Evolutionary conservation across 1,284 basidiomycete genomes (phyloP).

Genomic region (Pascua sp.): DNA sequence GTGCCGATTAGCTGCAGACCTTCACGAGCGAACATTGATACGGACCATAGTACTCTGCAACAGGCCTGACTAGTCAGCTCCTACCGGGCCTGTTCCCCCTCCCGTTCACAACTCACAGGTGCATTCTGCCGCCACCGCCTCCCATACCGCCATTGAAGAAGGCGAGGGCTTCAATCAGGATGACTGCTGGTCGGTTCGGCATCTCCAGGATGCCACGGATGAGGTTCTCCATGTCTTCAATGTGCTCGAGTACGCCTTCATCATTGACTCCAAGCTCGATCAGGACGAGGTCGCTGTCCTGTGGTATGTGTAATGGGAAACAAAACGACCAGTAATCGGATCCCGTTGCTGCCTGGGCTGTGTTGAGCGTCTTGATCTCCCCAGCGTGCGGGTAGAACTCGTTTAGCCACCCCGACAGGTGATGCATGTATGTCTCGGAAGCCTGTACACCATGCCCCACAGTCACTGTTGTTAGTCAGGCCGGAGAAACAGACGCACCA

Average conservation of each 20-base stretch:
- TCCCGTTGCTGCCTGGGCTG: constrained; percentile 41
- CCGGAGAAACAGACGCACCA: constrained; percentile 24
- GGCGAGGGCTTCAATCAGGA: constrained; percentile 42
- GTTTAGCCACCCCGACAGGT: constrained; percentile 37
- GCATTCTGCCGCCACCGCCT: constrained; percentile 46
- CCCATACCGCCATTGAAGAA: constrained; percentile 46
- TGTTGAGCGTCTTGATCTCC: constrained; percentile 33
- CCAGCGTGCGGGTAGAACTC: constrained; percentile 26
- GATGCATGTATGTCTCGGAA: constrained; percentile 40
- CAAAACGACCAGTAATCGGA: constrained; percentile 50
- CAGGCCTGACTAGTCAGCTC: constrained; percentile 24
- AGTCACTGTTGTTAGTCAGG: constrained; percentile 32
- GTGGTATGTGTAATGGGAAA: constrained; percentile 42
- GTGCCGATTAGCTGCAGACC: background rate
- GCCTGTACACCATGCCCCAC: constrained; percentile 38
- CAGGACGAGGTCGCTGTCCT: constrained; percentile 39
- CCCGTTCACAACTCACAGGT: constrained; percentile 27
- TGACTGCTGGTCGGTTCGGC: constrained; percentile 38
- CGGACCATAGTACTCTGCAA: constrained; percentile 46
- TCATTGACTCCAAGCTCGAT: constrained; percentile 49
- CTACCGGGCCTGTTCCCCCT: background rate
- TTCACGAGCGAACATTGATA: background rate
- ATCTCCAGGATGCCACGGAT: constrained; percentile 42
- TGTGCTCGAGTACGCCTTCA: constrained; percentile 42
- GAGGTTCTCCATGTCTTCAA: constrained; percentile 49